Evolutionary conservation across 2,329 filamentous ascomycete genomes (phyloP).

Genomic region (Trichoderma sp.): DNA sequence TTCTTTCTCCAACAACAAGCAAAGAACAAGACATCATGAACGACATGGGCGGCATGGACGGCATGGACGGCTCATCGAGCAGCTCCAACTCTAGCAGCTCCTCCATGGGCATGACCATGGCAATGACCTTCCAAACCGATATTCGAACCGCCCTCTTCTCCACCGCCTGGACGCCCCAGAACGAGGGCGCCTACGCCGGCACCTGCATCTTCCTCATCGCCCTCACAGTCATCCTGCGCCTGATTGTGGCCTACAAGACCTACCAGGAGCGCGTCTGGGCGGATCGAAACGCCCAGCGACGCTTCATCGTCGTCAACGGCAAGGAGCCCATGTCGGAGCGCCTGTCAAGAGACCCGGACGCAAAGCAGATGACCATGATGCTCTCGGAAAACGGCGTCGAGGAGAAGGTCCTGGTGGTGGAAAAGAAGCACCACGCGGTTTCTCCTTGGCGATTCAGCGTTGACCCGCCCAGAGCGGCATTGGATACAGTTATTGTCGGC

Average conservation of each 20-base stretch:
- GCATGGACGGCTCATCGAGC: slow-evolving; percentile 25
- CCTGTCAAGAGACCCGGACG: slow-evolving; percentile 59
- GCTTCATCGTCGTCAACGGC: slow-evolving; percentile 74
- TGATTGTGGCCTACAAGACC: slow-evolving; percentile 70
- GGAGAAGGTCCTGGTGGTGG: slow-evolving; percentile 75
- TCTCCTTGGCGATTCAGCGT: slow-evolving; percentile 81
- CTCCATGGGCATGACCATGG: slow-evolving; percentile 40
- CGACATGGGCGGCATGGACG: slow-evolving; percentile 28
- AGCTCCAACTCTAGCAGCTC: slow-evolving; percentile 20
- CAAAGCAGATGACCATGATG: slow-evolving; percentile 65
- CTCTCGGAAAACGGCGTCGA: slow-evolving; percentile 77
- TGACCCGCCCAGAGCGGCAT: slow-evolving; percentile 70
- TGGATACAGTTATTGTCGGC: slow-evolving; percentile 73
- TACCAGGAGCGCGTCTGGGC: slow-evolving; percentile 66
- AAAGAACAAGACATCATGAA: slow-evolving; percentile 23
- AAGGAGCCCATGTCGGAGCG: slow-evolving; percentile 60
- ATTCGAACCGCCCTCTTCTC: slow-evolving; percentile 58
- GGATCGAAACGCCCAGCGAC: slow-evolving; percentile 69
- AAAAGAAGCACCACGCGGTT: slow-evolving; percentile 52
- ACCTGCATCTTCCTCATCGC: slow-evolving; percentile 90
- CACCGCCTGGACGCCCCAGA: slow-evolving; percentile 70
- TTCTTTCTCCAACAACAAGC: no score
- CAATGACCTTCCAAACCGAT: slow-evolving; percentile 62
- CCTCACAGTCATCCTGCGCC: slow-evolving; percentile 69
- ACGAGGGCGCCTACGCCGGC: slow-evolving; percentile 73